Base-by-base conservation (phyloP, 2,329 filamentous ascomycete genomes). In the Cladosporium sp. region DNA sequence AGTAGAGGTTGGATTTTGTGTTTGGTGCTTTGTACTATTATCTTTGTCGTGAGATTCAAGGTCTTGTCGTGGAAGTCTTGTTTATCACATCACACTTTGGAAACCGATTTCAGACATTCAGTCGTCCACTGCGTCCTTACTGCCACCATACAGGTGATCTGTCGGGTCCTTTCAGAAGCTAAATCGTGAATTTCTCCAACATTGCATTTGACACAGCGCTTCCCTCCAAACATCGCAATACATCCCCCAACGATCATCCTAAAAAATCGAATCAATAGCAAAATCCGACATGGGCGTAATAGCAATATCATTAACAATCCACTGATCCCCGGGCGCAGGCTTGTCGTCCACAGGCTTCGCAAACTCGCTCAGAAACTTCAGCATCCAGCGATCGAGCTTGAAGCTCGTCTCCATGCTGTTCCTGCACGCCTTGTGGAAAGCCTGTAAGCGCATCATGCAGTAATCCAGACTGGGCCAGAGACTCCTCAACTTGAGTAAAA, bases 361-460 rank as follows among this genome's bases (percentile, higher is more conserved):
- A 24, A 48, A 48, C 18, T 48, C 45, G 8, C 37, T 41, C 45
- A 48, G 22, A 30, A 50, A 50, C 40, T 80, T 81, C 56, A 84
- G 69, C 1, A 74, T 74, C 9, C 47, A 50, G 30, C 47, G 32
- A 17, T 50, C 47, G 4, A 50, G 20, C 39, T 43, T 43, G 20
- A 50, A 64, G 1, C 27, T 36, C 9, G 39, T 43, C 20, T 50
- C 47, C 41, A 50, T 50, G 6, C 38, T 43, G 30, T 50, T 43
- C 13, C 39, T n/a, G 11, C 47, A 50, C 6, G 47, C 47, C 18
- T 50, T 50, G 20, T 50, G 47, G 39, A 50, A 50, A 17, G 41
- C 47, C 32, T 50, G 39, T 4, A 50, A n/a, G 7, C 47, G 39
- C 47, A 43, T 43, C 41, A 50, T 43, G 30, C 39, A 50, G 3